These are phyloP conservation scores for Xylariales sp. DNA, from an alignment of 2,329 filamentous ascomycete species.

Conservation along the genomic window DNA sequence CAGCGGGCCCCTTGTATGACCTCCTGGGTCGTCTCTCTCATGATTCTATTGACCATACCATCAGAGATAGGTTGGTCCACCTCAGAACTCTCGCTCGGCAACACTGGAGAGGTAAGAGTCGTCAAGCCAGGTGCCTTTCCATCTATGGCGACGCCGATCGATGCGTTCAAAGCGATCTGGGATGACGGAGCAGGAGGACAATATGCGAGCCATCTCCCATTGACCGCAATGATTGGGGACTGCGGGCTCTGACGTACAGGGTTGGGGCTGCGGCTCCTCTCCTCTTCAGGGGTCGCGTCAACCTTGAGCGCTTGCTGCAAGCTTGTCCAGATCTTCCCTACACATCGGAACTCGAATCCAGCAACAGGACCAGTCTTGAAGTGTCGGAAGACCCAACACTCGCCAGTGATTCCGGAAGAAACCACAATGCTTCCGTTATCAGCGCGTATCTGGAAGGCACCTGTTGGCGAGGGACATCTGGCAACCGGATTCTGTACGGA, in stretches of 20 bases:
- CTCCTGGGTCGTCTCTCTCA: constrained; percentile 75
- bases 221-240: constrained; percentile 64
- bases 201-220: constrained; percentile 72
- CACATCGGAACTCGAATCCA: constrained; percentile 52
- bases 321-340: constrained; percentile 90
- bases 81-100: constrained; percentile 61
- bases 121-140: constrained; percentile 52
- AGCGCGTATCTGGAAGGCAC: constrained; percentile 69
- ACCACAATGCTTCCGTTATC: constrained; percentile 68
- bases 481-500: constrained; percentile 60
- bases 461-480: constrained; percentile 63
- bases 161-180: constrained; percentile 63
- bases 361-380: constrained; percentile 36
- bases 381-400: constrained; percentile 73
- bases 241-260: constrained; percentile 42
- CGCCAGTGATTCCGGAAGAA: constrained; percentile 77
- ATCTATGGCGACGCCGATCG: constrained; percentile 51
- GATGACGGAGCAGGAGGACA: constrained; percentile 69
- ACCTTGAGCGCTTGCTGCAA: constrained; percentile 58
- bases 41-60: constrained; percentile 69
- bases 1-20: constrained; percentile 70
- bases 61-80: constrained; percentile 70
- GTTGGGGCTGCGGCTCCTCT: constrained; percentile 32
- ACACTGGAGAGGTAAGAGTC: constrained; percentile 62
- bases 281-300: constrained; percentile 42